phyloP scores from a whole-genome alignment of 1,284 basidiomycete species.

The Singerocomus rubriflavus region DNA sequence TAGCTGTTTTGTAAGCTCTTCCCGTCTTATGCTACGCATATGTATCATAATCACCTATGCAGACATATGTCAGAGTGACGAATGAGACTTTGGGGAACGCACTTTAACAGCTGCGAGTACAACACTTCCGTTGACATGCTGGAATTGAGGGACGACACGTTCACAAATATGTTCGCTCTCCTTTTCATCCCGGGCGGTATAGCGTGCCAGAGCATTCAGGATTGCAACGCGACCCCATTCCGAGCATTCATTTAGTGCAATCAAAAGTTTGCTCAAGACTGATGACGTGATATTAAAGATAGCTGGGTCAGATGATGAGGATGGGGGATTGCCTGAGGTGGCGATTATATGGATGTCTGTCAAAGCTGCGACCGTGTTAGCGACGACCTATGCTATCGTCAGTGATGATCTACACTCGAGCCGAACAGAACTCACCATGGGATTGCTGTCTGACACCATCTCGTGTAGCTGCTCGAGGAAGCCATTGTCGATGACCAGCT shows the following conservation, averaged over 20 bases:
- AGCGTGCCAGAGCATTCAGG: slow-evolving; percentile 82
- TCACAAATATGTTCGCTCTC: slow-evolving; percentile 99
- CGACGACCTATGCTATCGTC: slow-evolving; percentile 69
- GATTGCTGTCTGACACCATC: slow-evolving; percentile 93
- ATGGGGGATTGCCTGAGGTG: slow-evolving; percentile 46
- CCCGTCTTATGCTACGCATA: slow-evolving; percentile 78
- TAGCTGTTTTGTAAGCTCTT: slow-evolving; percentile 85
- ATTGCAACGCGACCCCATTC: slow-evolving; percentile 98
- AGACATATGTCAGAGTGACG: not conserved
- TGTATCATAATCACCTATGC: slow-evolving; percentile 94
- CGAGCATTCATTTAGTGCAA: slow-evolving; percentile 97
- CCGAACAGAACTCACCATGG: slow-evolving; percentile 68
- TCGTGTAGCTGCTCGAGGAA: slow-evolving; percentile 88
- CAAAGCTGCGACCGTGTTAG: slow-evolving; percentile 92
- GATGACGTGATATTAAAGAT: slow-evolving; percentile 80
- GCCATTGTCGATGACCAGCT: slow-evolving; percentile 92
- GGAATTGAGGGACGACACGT: slow-evolving; percentile 96
- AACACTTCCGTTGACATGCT: slow-evolving; percentile 94
- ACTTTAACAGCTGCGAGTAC: slow-evolving; percentile 95
- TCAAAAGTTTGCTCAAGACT: slow-evolving; percentile 86
- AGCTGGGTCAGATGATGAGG: slow-evolving; percentile 59
- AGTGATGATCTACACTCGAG: not conserved
- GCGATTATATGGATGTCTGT: slow-evolving; percentile 85
- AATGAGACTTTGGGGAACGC: slow-evolving; percentile 19
- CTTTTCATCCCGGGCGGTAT: slow-evolving; percentile 81